phyloP scores from a whole-genome alignment of 352 stramenopile species.

The Phytophthora fragariaefolia region DNA sequence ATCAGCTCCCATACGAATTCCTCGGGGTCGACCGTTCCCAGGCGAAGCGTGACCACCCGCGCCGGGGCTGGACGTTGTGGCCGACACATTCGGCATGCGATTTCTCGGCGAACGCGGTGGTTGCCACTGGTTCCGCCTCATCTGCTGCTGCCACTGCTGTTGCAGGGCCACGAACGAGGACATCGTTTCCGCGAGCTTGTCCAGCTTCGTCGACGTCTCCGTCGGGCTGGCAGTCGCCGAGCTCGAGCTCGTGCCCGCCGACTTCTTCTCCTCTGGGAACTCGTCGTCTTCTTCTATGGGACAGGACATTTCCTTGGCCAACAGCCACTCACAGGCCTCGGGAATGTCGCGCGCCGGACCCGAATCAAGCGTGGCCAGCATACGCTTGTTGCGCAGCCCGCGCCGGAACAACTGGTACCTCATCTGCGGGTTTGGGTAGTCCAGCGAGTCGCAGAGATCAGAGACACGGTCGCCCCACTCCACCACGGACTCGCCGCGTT shows the following conservation, averaged over 20 bases:
- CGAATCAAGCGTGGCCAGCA: no score
- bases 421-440: no score
- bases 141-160: not conserved
- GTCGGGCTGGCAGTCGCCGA: not conserved
- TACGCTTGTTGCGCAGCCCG: not conserved
- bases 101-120: not conserved
- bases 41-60: not conserved
- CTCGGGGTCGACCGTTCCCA: not conserved
- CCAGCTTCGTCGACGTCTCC: not conserved
- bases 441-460: slow-evolving; percentile 3
- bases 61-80: not conserved
- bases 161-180: not conserved
- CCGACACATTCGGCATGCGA: not conserved
- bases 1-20: not conserved
- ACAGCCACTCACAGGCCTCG: no score
- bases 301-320: no score
- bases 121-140: not conserved
- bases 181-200: not conserved
- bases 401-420: no score
- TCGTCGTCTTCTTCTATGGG: slow-evolving; percentile 13
- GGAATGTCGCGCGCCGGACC: no score
- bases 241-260: not conserved
- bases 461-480: slow-evolving; percentile 1
- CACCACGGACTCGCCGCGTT: no score
- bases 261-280: not conserved